Evolutionary conservation across 495 filamentous ascomycete genomes (phyloP).

Genomic region (Apodospora peruviana): DNA sequence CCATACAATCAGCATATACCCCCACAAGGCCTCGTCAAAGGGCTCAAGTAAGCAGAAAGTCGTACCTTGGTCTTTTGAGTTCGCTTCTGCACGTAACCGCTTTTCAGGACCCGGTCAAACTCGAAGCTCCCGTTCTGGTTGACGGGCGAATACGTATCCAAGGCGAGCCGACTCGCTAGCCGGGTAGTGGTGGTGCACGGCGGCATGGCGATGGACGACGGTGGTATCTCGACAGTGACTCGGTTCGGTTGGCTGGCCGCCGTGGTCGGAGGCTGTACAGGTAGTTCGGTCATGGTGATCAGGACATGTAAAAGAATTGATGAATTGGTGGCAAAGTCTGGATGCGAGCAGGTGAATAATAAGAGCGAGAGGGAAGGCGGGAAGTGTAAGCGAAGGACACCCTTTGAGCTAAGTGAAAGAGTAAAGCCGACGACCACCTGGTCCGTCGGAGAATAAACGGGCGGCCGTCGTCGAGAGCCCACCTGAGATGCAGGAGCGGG

Average conservation of each 20-base stretch:
- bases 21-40: background rate
- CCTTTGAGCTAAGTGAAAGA: constrained; percentile 13
- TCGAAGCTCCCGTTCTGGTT: constrained; percentile 95
- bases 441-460: constrained; percentile 3
- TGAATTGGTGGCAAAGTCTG: background rate
- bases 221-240: constrained; percentile 11
- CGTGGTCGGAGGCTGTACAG: constrained; percentile 17
- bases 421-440: constrained; percentile 2
- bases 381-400: constrained; percentile 19
- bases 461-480: constrained; percentile 11
- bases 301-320: constrained; percentile 7
- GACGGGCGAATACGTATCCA: constrained; percentile 52
- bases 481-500: constrained; percentile 6
- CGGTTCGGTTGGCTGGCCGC: constrained; percentile 13
- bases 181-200: constrained; percentile 10
- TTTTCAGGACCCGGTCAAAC: constrained; percentile 88
- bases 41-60: background rate
- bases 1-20: constrained; percentile 8
- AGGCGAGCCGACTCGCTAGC: constrained; percentile 15
- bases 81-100: constrained; percentile 76
- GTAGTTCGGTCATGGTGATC: constrained; percentile 23
- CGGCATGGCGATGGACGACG: constrained; percentile 18
- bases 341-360: background rate
- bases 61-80: constrained; percentile 90
- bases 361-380: background rate